phyloP scores from a whole-genome alignment of 1,284 basidiomycete genomes.

The Stygiomarasmius scandens region DNA sequence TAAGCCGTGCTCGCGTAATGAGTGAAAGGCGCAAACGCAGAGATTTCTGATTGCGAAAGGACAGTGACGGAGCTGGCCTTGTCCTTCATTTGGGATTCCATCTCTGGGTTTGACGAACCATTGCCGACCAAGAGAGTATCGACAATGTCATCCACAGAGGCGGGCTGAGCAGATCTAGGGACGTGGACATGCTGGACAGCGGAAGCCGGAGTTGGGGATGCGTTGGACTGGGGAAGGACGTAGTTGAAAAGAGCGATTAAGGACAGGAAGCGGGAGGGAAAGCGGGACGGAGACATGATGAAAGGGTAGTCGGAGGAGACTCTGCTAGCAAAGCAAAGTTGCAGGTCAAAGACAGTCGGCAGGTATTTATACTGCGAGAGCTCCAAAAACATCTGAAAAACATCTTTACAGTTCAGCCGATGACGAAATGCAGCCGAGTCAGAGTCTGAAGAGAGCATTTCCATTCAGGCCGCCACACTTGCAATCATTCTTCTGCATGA shows the following conservation, averaged over 20 bases:
- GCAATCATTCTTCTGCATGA: too few species aligned
- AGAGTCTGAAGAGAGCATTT: too few species aligned
- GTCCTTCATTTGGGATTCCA: neutral
- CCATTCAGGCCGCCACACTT: too few species aligned
- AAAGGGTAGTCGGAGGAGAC: neutral
- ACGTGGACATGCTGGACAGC: neutral
- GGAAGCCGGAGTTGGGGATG: neutral
- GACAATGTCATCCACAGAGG: neutral
- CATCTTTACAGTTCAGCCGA: too few species aligned
- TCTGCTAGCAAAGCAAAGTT: too few species aligned
- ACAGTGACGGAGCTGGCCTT: constrained; percentile 15
- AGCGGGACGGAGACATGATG: neutral
- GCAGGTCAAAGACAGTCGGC: too few species aligned
- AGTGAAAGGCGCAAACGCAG: constrained; percentile 53
- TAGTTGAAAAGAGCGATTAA: neutral
- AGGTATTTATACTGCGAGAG: too few species aligned
- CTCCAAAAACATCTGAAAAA: too few species aligned
- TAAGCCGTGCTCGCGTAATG: constrained; percentile 54
- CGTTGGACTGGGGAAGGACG: neutral
- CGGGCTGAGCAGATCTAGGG: neutral
- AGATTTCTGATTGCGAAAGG: constrained; percentile 44
- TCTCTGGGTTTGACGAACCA: neutral
- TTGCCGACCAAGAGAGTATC: neutral
- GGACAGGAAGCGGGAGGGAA: neutral
- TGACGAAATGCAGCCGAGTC: too few species aligned